These are phyloP conservation scores for Dentipellis sp. DNA, from an alignment of 768 basidiomycete genomes.

Conservation along the genomic window DNA sequence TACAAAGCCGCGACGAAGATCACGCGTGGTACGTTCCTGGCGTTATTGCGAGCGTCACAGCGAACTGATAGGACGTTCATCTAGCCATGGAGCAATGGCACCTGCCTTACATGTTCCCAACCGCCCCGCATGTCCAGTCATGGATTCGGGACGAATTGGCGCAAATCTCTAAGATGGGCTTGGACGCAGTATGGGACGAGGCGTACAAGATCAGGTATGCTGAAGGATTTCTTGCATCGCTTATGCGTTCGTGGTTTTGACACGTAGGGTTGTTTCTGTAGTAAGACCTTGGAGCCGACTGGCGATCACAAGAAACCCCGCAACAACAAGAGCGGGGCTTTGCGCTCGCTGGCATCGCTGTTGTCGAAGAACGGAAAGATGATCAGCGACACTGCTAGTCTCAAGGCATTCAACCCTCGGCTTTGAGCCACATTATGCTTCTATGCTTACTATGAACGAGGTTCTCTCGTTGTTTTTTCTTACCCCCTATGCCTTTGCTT, in stretches of 20 bases:
- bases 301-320: not conserved
- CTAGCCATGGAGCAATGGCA: not conserved
- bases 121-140: slow-evolving; percentile 19
- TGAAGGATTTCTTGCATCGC: no score
- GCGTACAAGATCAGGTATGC: no score
- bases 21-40: not conserved
- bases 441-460: no score
- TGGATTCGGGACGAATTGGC: slow-evolving; percentile 20
- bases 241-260: not conserved
- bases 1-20: not conserved
- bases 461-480: no score
- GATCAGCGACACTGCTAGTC: not conserved
- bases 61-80: not conserved
- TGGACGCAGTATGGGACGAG: no score
- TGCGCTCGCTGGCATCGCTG: not conserved
- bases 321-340: not conserved
- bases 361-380: not conserved
- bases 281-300: not conserved
- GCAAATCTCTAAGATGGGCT: no score
- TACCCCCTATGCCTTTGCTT: no score
- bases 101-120: slow-evolving; percentile 10
- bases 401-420: not conserved
- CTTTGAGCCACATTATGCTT: no score
- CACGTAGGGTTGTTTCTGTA: not conserved
- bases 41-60: no score